Evolutionary conservation across 1,284 basidiomycete genomes (phyloP).

Genomic region (Ceratobasidium sp.): DNA sequence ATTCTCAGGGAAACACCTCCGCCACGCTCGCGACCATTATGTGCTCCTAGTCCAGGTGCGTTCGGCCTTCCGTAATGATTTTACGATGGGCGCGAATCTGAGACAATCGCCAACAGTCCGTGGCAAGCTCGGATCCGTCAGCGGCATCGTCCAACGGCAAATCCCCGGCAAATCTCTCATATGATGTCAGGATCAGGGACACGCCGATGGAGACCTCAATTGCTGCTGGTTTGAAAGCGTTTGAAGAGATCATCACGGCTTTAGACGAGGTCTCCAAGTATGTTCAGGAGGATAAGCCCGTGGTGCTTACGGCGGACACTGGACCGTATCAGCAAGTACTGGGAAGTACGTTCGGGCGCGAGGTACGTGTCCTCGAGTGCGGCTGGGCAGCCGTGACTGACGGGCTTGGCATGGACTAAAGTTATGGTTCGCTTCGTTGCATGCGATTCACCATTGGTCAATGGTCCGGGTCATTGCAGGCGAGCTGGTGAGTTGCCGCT

Average conservation of each 20-base stretch:
- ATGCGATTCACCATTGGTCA: slow-evolving; percentile 85
- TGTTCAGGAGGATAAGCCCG: slow-evolving; percentile 59
- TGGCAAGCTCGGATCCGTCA: background rate
- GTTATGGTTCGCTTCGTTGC: slow-evolving; percentile 85
- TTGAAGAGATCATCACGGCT: slow-evolving; percentile 63
- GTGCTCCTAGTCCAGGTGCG: slow-evolving; percentile 64
- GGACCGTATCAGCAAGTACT: slow-evolving; percentile 71
- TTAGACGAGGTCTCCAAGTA: slow-evolving; percentile 62
- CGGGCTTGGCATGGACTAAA: slow-evolving; percentile 49
- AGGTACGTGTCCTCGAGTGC: slow-evolving; percentile 59
- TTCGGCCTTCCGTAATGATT: background rate
- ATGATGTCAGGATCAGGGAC: slow-evolving; percentile 75
- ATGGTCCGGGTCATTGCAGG: slow-evolving; percentile 84
- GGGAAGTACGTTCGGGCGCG: slow-evolving; percentile 77
- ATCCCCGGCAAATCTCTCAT: slow-evolving; percentile 58
- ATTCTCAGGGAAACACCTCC: slow-evolving; percentile 73
- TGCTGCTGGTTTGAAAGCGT: slow-evolving; percentile 62
- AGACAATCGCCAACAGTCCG: background rate
- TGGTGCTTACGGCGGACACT: slow-evolving; percentile 77
- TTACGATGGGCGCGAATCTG: background rate
- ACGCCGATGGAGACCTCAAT: slow-evolving; percentile 79
- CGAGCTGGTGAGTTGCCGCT: slow-evolving; percentile 64
- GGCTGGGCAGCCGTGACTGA: background rate
- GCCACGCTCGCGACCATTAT: slow-evolving; percentile 82
- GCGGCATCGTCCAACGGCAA: slow-evolving; percentile 9